A percentile compares a stretch with the other conserved stretches of the same genome.
These are phyloP conservation scores for Teunomyces kruisii DNA, from an alignment of 805 yeast species.

Conservation along the genomic window DNA sequence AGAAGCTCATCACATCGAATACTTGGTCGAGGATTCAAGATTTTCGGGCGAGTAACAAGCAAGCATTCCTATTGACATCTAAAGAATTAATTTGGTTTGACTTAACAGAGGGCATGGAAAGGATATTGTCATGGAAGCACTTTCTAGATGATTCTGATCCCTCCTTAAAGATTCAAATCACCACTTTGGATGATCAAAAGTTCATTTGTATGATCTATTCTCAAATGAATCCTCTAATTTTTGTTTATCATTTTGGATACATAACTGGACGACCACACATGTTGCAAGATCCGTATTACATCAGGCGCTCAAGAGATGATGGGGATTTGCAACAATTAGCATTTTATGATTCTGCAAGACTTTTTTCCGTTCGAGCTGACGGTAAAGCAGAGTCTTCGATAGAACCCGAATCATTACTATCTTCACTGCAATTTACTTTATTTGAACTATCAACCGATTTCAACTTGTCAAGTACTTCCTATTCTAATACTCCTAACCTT, in stretches of 20 bases:
- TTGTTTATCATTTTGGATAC: slow-evolving; percentile 35
- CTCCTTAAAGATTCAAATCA: slow-evolving; percentile 43
- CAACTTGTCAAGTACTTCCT: slow-evolving; percentile 12
- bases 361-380: background rate
- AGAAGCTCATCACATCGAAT: slow-evolving; percentile 46
- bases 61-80: slow-evolving; percentile 60
- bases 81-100: slow-evolving; percentile 60
- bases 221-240: slow-evolving; percentile 25
- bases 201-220: slow-evolving; percentile 31
- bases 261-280: slow-evolving; percentile 35
- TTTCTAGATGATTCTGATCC: slow-evolving; percentile 39
- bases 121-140: slow-evolving; percentile 75
- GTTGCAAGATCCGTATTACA: slow-evolving; percentile 35
- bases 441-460: slow-evolving; percentile 19
- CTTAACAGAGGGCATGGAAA: slow-evolving; percentile 32
- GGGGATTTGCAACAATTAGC: slow-evolving; percentile 15
- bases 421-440: slow-evolving; percentile 8
- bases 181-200: slow-evolving; percentile 15
- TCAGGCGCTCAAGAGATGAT: slow-evolving; percentile 10
- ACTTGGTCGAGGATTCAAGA: slow-evolving; percentile 56
- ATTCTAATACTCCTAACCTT: slow-evolving; percentile 3
- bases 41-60: slow-evolving; percentile 26
- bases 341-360: slow-evolving; percentile 6
- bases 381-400: background rate
- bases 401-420: background rate